Conservation (phyloP, 768 basidiomycete genomes). For the Mycena olivaceomarginata region DNA sequence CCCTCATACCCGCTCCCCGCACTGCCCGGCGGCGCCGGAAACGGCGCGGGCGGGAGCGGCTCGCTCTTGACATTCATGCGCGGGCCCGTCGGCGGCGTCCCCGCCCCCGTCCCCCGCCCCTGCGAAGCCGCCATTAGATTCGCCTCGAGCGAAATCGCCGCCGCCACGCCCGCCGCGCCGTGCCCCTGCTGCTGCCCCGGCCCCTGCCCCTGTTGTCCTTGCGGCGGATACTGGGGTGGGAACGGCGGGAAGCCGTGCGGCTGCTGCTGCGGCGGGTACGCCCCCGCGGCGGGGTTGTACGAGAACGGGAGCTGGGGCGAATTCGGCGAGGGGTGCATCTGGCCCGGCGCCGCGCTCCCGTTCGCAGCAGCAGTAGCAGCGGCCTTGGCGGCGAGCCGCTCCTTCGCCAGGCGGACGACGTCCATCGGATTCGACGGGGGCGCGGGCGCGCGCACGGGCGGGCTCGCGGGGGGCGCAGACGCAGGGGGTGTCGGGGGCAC, state of each 20-base stretch:
- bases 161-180: slow-evolving; percentile 31
- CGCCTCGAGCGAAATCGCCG: slow-evolving; percentile 22
- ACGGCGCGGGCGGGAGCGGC: slow-evolving; percentile 8
- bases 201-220: neutral
- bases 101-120: neutral
- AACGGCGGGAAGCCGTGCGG: neutral
- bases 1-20: neutral
- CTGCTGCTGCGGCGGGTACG: neutral
- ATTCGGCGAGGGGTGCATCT: neutral
- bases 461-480: slow-evolving; percentile 11
- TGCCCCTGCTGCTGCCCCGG: slow-evolving; percentile 7
- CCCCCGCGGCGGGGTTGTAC: slow-evolving; percentile 5
- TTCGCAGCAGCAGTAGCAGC: too few relatives aligned
- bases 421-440: neutral
- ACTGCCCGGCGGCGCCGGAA: neutral
- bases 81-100: slow-evolving; percentile 2
- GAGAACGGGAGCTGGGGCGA: neutral
- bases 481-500: slow-evolving; percentile 26
- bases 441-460: slow-evolving; percentile 20
- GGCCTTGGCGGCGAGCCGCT: slow-evolving; percentile 13
- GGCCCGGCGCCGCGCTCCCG: neutral
- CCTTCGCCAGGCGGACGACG: slow-evolving; percentile 13
- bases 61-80: slow-evolving; percentile 13
- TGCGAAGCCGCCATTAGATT: neutral
- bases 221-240: too few relatives aligned